Conservation (phyloP, 1,139 yeast species). For the Nakaseomyces uthaithaninus region DNA sequence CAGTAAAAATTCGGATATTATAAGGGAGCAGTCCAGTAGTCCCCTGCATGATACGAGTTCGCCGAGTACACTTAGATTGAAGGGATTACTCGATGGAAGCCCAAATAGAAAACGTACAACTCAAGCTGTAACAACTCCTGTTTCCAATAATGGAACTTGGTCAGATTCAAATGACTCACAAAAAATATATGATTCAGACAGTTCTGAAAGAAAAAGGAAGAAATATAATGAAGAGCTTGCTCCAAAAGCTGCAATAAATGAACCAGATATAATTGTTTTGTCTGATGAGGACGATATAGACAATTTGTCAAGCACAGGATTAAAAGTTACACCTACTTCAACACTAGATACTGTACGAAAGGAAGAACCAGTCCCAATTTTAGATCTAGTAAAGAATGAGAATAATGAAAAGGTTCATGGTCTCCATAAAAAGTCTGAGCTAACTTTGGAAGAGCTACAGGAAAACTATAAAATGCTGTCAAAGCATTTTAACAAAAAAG, state of each 20-base stretch:
- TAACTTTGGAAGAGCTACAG: conserved; percentile 7
- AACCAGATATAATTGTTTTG: conserved; percentile 1
- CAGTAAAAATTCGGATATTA: not conserved
- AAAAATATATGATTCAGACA: conserved; percentile 3
- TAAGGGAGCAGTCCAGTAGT: not conserved
- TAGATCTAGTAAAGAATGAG: conserved; percentile 5
- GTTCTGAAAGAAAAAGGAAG: conserved; percentile 4
- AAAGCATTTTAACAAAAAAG: conserved; percentile 10
- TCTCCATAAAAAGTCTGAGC: not conserved
- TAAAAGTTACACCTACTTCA: not conserved
- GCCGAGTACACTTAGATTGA: not conserved
- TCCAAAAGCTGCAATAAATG: not conserved
- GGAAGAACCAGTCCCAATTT: conserved; percentile 4
- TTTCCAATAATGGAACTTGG: not conserved
- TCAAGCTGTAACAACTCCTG: not conserved
- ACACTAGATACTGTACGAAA: not conserved
- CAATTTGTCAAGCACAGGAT: not conserved
- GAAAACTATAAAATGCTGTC: conserved; percentile 9
- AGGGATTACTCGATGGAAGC: conserved; percentile 2
- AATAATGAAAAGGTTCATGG: not conserved
- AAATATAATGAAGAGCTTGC: not conserved
- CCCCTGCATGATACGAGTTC: not conserved
- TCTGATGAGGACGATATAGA: conserved; percentile 5
- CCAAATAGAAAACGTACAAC: not conserved
- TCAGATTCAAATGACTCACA: conserved; percentile 5